Conservation (phyloP, 192 early-diverging fungal genomes). For the Coemansia sp. region DNA sequence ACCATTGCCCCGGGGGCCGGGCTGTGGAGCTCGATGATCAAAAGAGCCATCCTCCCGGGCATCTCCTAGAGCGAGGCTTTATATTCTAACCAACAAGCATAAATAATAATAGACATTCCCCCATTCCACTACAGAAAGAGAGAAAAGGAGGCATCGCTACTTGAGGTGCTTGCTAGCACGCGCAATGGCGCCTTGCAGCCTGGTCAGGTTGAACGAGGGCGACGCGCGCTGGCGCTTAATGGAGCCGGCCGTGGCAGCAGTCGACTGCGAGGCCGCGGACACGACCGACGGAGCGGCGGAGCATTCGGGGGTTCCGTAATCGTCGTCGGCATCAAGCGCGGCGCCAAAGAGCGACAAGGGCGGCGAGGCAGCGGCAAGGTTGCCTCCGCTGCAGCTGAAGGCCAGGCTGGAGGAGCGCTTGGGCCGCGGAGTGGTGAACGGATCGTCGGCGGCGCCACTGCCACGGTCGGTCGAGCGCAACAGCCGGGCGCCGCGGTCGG, state of each 20-base stretch:
- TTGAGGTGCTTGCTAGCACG: conserved; percentile 39
- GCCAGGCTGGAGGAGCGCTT: conserved; percentile 34
- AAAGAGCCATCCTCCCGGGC: conserved; percentile 43
- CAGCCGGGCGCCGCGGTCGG: conserved; percentile 12
- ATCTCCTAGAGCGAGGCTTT: not conserved
- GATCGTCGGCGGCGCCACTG: not conserved
- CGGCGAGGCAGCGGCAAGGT: conserved; percentile 5
- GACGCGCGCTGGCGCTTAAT: conserved; percentile 24
- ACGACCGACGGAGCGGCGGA: conserved; percentile 19
- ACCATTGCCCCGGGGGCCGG: conserved; percentile 33
- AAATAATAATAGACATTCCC: not conserved
- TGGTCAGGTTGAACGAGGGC: conserved; percentile 18
- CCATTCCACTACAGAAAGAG: not conserved
- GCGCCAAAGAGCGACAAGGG: conserved; percentile 10
- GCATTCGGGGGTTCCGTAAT: conserved; percentile 9
- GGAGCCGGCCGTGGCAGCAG: not conserved
- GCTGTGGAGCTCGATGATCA: conserved; percentile 54
- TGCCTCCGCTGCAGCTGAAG: not conserved
- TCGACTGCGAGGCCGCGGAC: conserved; percentile 17
- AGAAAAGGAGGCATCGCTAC: not conserved
- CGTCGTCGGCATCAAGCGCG: not conserved
- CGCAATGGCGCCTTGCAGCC: conserved; percentile 38
- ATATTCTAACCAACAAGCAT: not conserved
- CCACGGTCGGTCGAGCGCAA: conserved; percentile 9
- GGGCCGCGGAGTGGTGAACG: conserved; percentile 20